These are phyloP conservation scores for Carallia brachiata DNA, from an alignment of 345 rosid genomes.

Conservation along the genomic window DNA sequence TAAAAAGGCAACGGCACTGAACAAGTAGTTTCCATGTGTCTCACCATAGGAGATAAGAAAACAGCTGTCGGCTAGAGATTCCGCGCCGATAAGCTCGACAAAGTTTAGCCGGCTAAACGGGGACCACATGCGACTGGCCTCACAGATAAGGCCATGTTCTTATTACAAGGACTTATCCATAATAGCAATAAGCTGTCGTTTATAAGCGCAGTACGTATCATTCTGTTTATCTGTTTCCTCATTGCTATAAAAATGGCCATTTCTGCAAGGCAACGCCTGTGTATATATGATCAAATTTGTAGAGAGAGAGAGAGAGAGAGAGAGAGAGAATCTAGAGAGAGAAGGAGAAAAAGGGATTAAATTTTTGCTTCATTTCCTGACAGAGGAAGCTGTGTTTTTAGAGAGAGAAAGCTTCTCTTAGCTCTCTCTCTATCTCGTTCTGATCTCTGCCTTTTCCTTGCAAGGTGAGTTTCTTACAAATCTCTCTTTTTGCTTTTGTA, in stretches of 20 bases:
- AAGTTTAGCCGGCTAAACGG: slow-evolving; percentile 68
- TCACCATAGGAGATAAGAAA: background rate
- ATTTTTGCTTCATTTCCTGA: slow-evolving; percentile 14
- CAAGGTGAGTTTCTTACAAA: slow-evolving; percentile 43
- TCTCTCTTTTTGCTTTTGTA: slow-evolving; percentile 24
- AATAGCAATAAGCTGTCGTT: fast-evolving
- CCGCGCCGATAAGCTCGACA: slow-evolving; percentile 74
- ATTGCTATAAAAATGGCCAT: slow-evolving; percentile 45
- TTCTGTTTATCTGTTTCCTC: slow-evolving; percentile 42
- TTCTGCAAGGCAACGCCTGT: slow-evolving; percentile 37
- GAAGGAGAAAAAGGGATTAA: background rate
- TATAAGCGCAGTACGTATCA: background rate
- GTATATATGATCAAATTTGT: slow-evolving; percentile 22
- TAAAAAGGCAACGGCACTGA: background rate
- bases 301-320: slow-evolving; percentile 15
- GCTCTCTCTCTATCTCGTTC: slow-evolving; percentile 27
- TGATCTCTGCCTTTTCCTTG: slow-evolving; percentile 27
- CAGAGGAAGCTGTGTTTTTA: slow-evolving; percentile 17
- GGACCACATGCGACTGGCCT: slow-evolving; percentile 19
- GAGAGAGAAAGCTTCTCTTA: slow-evolving; percentile 23
- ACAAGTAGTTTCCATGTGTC: background rate
- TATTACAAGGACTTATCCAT: background rate
- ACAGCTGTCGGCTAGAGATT: slow-evolving; percentile 60
- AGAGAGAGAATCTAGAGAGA: slow-evolving; percentile 27
- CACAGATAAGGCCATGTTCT: fast-evolving